Evolutionary conservation across 805 yeast species (phyloP).

Genomic region (Metschnikowia kofuensis): DNA sequence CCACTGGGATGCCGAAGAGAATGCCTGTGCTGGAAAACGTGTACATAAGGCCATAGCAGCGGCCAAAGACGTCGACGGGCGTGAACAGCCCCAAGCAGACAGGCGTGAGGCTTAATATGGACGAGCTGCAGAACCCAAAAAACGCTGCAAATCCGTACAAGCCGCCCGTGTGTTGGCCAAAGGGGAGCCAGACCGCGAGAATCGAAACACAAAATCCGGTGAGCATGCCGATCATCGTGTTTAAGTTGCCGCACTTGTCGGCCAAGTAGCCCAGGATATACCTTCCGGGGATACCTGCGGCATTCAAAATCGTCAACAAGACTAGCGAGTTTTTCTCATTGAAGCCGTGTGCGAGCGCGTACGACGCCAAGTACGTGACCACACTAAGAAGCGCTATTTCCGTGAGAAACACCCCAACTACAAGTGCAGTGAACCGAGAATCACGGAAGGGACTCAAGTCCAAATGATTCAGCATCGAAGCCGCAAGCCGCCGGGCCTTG

Average conservation of each 20-base stretch:
- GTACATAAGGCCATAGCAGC: slow-evolving; percentile 64
- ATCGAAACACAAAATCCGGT: slow-evolving; percentile 44
- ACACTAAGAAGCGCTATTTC: slow-evolving; percentile 54
- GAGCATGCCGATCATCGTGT: slow-evolving; percentile 51
- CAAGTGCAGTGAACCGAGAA: slow-evolving; percentile 31
- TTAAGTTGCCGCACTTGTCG: slow-evolving; percentile 54
- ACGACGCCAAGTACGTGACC: slow-evolving; percentile 55
- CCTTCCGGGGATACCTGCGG: slow-evolving; percentile 50
- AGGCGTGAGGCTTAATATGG: slow-evolving; percentile 63
- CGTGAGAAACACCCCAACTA: slow-evolving; percentile 40
- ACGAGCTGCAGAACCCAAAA: slow-evolving; percentile 60
- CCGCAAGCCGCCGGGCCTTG: not conserved
- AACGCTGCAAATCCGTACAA: slow-evolving; percentile 51
- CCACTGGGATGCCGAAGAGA: slow-evolving; percentile 36
- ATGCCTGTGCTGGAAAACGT: slow-evolving; percentile 49
- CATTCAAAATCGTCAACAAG: slow-evolving; percentile 47
- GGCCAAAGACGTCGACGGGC: slow-evolving; percentile 63
- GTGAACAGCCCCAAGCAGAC: slow-evolving; percentile 67
- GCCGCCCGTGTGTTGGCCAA: slow-evolving; percentile 43
- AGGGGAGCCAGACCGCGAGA: slow-evolving; percentile 65
- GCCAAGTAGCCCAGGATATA: slow-evolving; percentile 53
- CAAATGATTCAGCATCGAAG: slow-evolving; percentile 19
- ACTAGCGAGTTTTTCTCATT: slow-evolving; percentile 41
- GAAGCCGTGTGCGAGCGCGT: slow-evolving; percentile 50
- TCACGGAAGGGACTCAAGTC: slow-evolving; percentile 41